Base-by-base conservation (phyloP, 441 rosid genomes). In the Eruca vesicaria region DNA sequence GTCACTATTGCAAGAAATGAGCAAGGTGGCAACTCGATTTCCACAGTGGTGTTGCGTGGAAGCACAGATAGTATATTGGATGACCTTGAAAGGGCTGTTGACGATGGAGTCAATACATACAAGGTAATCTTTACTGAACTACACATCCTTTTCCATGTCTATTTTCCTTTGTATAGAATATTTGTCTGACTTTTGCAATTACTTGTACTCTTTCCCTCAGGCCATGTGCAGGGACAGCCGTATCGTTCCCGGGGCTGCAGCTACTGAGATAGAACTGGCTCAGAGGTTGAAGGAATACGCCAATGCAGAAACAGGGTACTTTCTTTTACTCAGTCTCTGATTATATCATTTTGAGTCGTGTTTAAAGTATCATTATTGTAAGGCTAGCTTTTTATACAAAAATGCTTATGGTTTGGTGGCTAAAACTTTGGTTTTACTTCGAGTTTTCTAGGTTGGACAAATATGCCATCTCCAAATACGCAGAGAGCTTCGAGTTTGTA, bases 151-250 rank as follows among this genome's bases (percentile, higher is more conserved):
- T 66, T 8, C 29, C 55, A 12, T 11, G 23, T 60, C 7, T 3
- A 3, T 29, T 55, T 19, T 14, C 63, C 45, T 56, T n/a, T n/a
- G n/a, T n/a, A n/a, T n/a, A n/a, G 4, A 43, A 12, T 23, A 58
- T 55, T 62, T 9, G 63, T 38, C 50, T 78, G 65, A 56, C 59
- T 36, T 35, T 35, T 29, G 41, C 8, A 43, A 57, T 23, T 9
- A 63, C 74, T 67, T 21, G 48, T 68, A 11, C 41, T 32, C 33
- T 52, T 52, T 65, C 79, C 75, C 26, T 67, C 86, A 97, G 99
- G 97, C 99, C 38, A 94, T 94, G 99, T 97, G 98, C 79, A 94
- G 86, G 87, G 98, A 97, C 73, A 91, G 99, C 75, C 97, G 99
- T 62, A 85, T 84, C 3, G 84, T 94, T 63, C 96, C 99, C 58